These are phyloP conservation scores for Coleophoma eucalyptorum DNA, from an alignment of 2,329 filamentous ascomycete species.

Conservation along the genomic window DNA sequence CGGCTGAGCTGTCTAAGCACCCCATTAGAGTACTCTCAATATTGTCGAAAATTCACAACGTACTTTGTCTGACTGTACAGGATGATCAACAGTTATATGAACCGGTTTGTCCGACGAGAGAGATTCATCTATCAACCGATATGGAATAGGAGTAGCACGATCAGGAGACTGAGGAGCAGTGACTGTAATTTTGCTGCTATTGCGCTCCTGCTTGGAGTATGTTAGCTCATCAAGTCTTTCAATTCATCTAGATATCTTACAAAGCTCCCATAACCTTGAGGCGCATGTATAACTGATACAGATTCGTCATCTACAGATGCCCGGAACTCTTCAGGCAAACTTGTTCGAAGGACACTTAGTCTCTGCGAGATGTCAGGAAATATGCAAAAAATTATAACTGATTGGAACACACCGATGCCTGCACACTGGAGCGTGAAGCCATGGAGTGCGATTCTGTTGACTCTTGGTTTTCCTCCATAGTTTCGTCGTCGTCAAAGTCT, in stretches of 20 bases:
- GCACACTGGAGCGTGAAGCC: slow-evolving; percentile 20
- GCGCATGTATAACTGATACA: slow-evolving; percentile 87
- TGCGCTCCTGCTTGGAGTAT: slow-evolving; percentile 7
- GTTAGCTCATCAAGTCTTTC: slow-evolving; percentile 4
- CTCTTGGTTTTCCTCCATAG: slow-evolving; percentile 37
- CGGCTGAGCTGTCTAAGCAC: slow-evolving; percentile 18
- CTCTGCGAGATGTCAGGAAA: slow-evolving; percentile 14
- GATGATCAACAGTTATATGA: slow-evolving; percentile 12
- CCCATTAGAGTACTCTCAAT: not conserved
- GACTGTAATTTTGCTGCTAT: slow-evolving; percentile 5
- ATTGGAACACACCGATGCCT: not conserved
- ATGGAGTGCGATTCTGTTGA: slow-evolving; percentile 30
- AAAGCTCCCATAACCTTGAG: slow-evolving; percentile 77
- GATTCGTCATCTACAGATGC: slow-evolving; percentile 69
- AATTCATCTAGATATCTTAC: slow-evolving; percentile 41
- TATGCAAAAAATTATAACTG: slow-evolving; percentile 11
- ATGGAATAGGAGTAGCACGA: slow-evolving; percentile 27
- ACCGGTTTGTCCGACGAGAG: not conserved
- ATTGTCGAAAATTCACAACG: slow-evolving; percentile 5
- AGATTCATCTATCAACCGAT: slow-evolving; percentile 10
- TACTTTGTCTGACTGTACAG: slow-evolving; percentile 23
- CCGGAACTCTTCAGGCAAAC: slow-evolving; percentile 52
- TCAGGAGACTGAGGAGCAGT: slow-evolving; percentile 10
- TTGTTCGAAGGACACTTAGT: slow-evolving; percentile 38
- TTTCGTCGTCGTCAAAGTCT: slow-evolving; percentile 80